Evolutionary conservation across 495 filamentous ascomycete species (phyloP), one percentile per base, ranked within the genome.

Genomic region (Monascus purpureus): DNA sequence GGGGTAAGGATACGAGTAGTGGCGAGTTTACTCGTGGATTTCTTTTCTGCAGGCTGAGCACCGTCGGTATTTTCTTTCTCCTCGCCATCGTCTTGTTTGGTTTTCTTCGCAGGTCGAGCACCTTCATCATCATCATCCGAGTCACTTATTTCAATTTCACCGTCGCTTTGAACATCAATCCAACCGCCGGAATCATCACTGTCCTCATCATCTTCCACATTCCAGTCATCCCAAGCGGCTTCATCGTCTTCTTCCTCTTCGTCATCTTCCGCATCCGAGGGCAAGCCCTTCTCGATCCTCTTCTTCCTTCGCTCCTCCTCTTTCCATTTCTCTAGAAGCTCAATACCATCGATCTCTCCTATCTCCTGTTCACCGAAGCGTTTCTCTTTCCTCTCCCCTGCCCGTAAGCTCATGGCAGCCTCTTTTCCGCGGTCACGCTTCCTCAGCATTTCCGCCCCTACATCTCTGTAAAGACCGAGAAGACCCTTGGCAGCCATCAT

Each of bases 401-500:
- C 60, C 29, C 70, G 68, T 11, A 95, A 53, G 14, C 78, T 75
- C 50, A 99, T 83, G 11, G 84, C 72, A n/a, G 90, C 92, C 17
- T 82, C 78, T 60, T 93, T 93, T 31, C 92, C 92, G 36, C 92
- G 70, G 49, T 93, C 87, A 40, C 84, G 73, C 59, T 83, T 84
- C 60, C 80, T 78, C 28, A 99, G 65, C 72, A 95, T 77, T 36
- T 87, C 78, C 0, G 92, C 80, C 17, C 77, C 84, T 15, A 93
- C 74, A 45, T 96, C 86, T 33, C 92, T 70, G 55, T 86, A 99
- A 2, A 99, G 68, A 40, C 80, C 78, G 30, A 96, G 70, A 9
- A 99, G 60, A 34, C 86, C 87, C 46, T 86, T 82, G 8, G 86
- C 84, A 11, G 88, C 92, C 88, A 99, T 96, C 67, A 92, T 80